Evolutionary conservation across 2,329 filamentous ascomycete species (phyloP).

Genomic region (Aphanocladium album): DNA sequence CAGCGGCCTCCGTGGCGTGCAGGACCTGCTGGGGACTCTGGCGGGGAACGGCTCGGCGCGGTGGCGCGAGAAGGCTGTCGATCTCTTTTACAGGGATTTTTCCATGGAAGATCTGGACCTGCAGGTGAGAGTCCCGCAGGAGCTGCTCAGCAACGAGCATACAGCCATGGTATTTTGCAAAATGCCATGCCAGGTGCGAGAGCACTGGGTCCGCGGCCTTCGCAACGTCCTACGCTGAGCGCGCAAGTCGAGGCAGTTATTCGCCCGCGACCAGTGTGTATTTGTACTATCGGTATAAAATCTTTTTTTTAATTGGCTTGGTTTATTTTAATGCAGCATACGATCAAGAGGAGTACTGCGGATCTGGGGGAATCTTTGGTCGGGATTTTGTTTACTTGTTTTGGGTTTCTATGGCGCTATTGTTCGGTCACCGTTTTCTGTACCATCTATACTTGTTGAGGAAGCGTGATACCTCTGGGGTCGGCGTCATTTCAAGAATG

Average conservation of each 20-base stretch:
- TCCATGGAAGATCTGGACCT: conserved; percentile 52
- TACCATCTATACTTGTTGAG: not conserved
- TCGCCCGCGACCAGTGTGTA: not conserved
- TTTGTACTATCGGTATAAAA: conserved; percentile 12
- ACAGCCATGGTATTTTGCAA: conserved; percentile 60
- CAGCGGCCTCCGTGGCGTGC: conserved; percentile 13
- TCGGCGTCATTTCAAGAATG: conserved; percentile 2
- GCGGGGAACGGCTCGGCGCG: conserved; percentile 34
- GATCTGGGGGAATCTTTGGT: not conserved
- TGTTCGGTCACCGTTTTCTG: not conserved
- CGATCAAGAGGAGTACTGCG: conserved; percentile 6
- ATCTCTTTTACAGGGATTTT: conserved; percentile 56
- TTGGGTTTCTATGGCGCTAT: not conserved
- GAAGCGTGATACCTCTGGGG: not conserved
- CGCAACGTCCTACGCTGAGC: conserved; percentile 36
- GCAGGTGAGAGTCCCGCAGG: conserved; percentile 55
- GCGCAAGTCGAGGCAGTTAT: not conserved
- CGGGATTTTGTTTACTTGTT: conserved; percentile 1
- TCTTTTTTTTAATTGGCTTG: not conserved
- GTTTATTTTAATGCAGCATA: conserved; percentile 7
- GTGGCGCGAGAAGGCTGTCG: conserved; percentile 55
- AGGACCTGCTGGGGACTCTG: conserved; percentile 39
- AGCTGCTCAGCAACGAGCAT: conserved; percentile 52
- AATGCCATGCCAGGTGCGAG: conserved; percentile 48
- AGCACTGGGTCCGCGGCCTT: conserved; percentile 52